Evolutionary conservation across 352 stramenopile genomes (phyloP).

Genomic region (Saprolegnia parasitica): DNA sequence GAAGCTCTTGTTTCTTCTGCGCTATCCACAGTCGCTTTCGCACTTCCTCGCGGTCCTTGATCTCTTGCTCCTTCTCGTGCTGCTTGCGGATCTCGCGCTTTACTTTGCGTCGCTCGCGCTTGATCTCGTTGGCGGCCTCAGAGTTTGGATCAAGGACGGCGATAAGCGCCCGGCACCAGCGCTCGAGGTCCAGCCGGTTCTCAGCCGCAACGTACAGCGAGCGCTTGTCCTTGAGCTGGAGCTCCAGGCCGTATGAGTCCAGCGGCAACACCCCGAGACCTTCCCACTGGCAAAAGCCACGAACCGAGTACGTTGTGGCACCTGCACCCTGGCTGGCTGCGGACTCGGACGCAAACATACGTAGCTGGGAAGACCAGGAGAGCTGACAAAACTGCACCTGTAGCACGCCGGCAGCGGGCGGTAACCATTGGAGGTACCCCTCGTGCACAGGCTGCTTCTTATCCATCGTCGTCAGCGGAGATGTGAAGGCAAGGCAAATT

Average conservation of each 20-base stretch:
- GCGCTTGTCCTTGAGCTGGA: constrained; percentile 60
- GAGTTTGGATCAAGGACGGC: constrained; percentile 68
- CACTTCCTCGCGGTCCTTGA: constrained; percentile 40
- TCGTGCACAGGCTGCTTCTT: constrained; percentile 26
- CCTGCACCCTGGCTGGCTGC: constrained; percentile 1
- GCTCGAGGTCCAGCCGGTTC: constrained; percentile 77
- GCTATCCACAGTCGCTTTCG: constrained; percentile 33
- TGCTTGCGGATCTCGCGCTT: constrained; percentile 54
- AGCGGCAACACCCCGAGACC: constrained; percentile 52
- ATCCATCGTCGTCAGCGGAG: constrained; percentile 10
- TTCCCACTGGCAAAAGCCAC: constrained; percentile 74
- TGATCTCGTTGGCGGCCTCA: constrained; percentile 52
- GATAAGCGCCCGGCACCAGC: constrained; percentile 72
- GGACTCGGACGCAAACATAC: constrained; percentile 21
- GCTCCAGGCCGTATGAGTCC: constrained; percentile 72
- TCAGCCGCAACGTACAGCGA: constrained; percentile 65
- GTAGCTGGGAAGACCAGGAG: constrained; percentile 22
- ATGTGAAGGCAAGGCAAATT: too few species aligned
- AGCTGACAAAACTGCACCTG: constrained; percentile 22
- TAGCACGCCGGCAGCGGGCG: constrained; percentile 1
- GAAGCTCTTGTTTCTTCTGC: constrained; percentile 49
- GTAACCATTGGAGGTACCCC: constrained; percentile 24
- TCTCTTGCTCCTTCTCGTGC: constrained; percentile 55
- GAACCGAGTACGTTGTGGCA: constrained; percentile 48
- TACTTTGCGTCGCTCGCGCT: constrained; percentile 47